phyloP scores from a whole-genome alignment of 352 stramenopile genomes.

The Globisporangium cylindrosporum region DNA sequence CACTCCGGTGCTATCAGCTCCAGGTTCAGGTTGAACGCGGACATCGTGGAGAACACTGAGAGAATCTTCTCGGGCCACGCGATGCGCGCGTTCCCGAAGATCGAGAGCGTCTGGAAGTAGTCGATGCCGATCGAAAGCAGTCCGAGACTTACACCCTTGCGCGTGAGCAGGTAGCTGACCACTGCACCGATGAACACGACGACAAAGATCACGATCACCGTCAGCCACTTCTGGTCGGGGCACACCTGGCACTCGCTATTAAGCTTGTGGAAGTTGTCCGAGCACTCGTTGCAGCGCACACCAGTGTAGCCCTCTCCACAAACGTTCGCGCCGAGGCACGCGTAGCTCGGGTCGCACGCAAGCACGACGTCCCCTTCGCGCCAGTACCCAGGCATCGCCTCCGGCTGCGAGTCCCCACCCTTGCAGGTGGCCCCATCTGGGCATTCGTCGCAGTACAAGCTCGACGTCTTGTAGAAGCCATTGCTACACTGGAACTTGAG shows the following conservation, averaged over 20 bases:
- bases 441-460: constrained; percentile 49
- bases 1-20: constrained; percentile 83
- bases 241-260: constrained; percentile 61
- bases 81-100: constrained; percentile 73
- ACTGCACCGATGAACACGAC: constrained; percentile 42
- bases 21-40: constrained; percentile 83
- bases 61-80: constrained; percentile 62
- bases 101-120: constrained; percentile 84
- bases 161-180: constrained; percentile 56
- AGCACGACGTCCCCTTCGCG: constrained; percentile 51
- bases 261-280: constrained; percentile 51
- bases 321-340: constrained; percentile 51
- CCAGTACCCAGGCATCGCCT: constrained; percentile 54
- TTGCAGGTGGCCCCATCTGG: constrained; percentile 45
- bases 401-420: constrained; percentile 43
- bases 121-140: constrained; percentile 81
- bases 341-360: constrained; percentile 50
- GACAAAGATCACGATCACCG: constrained; percentile 44
- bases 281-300: constrained; percentile 48
- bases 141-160: constrained; percentile 62
- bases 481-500: constrained; percentile 62
- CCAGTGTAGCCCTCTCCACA: constrained; percentile 43
- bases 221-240: constrained; percentile 54
- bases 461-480: constrained; percentile 47
- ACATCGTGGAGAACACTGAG: constrained; percentile 63